phyloP scores from a whole-genome alignment of 768 basidiomycete genomes.

The Phaffia australis region DNA sequence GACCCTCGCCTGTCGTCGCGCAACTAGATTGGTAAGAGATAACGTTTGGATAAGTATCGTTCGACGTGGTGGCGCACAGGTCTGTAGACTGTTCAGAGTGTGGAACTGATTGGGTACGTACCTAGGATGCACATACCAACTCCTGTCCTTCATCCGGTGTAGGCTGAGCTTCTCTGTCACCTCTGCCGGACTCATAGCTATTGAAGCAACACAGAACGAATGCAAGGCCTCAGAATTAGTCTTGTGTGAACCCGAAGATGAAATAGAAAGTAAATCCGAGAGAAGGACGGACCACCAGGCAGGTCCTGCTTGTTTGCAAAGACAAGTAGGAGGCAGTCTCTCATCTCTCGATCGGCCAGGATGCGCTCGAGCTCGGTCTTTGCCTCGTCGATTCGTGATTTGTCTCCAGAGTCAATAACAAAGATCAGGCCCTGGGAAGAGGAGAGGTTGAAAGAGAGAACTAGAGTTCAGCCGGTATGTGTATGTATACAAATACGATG shows the following conservation, averaged over 20 bases:
- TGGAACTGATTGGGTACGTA: slow-evolving; percentile 40
- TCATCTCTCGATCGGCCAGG: slow-evolving; percentile 94
- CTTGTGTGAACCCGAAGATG: too few relatives aligned
- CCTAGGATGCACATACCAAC: slow-evolving; percentile 99
- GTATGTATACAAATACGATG: background rate
- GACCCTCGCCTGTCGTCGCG: slow-evolving; percentile 89
- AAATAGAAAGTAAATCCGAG: background rate
- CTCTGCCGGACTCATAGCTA: slow-evolving; percentile 98
- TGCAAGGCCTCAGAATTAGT: too few relatives aligned
- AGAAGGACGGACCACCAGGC: slow-evolving; percentile 62
- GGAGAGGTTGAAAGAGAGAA: background rate
- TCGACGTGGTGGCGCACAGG: background rate
- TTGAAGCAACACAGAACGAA: slow-evolving; percentile 11
- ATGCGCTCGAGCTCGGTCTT: slow-evolving; percentile 91
- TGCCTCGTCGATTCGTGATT: slow-evolving; percentile 91
- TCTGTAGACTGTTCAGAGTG: background rate
- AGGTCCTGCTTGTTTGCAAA: slow-evolving; percentile 99
- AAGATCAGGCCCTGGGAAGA: slow-evolving; percentile 72
- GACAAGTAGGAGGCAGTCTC: slow-evolving; percentile 90
- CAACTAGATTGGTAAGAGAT: slow-evolving; percentile 47
- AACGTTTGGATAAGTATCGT: background rate
- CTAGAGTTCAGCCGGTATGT: background rate
- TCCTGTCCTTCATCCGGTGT: slow-evolving; percentile 89
- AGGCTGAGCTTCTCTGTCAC: slow-evolving; percentile 94
- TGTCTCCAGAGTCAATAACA: slow-evolving; percentile 92